These are phyloP conservation scores for Lachancea lanzarotensis DNA, from an alignment of 805 yeast genomes.

Conservation along the genomic window DNA sequence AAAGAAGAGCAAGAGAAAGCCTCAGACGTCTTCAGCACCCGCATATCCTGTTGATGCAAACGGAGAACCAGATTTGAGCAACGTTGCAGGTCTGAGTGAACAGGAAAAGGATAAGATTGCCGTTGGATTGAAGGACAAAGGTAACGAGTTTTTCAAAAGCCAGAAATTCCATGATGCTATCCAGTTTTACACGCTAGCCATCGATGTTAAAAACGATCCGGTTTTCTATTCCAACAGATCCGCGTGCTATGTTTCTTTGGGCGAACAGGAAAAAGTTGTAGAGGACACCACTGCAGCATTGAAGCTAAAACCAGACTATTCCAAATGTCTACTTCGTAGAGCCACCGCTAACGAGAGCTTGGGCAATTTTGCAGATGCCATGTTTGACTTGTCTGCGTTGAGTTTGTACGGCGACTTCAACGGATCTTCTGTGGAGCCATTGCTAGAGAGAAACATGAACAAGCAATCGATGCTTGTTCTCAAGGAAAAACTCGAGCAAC, in stretches of 20 bases:
- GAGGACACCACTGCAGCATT: constrained; percentile 85
- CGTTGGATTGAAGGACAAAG: constrained; percentile 76
- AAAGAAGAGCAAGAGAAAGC: constrained; percentile 31
- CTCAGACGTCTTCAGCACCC: constrained; percentile 24
- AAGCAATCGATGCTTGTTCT: constrained; percentile 71
- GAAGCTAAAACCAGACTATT: constrained; percentile 78
- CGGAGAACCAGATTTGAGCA: constrained; percentile 54
- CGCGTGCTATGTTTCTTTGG: constrained; percentile 84
- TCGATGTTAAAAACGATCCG: constrained; percentile 71
- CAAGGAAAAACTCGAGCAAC: constrained; percentile 42
- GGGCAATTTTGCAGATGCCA: constrained; percentile 73
- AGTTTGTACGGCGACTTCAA: constrained; percentile 79
- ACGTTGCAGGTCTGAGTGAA: constrained; percentile 39
- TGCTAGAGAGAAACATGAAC: constrained; percentile 81
- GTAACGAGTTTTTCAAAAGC: constrained; percentile 69
- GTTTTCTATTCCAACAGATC: constrained; percentile 92
- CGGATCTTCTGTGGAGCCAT: constrained; percentile 68
- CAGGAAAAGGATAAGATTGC: constrained; percentile 61
- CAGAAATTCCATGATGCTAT: constrained; percentile 73
- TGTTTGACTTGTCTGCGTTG: constrained; percentile 85
- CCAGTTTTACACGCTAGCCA: constrained; percentile 70
- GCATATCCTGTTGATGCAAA: constrained; percentile 47
- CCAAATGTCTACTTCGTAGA: constrained; percentile 88
- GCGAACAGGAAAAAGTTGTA: constrained; percentile 75
- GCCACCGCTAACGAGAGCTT: constrained; percentile 85